phyloP scores from a whole-genome alignment of 306 rosid species.

The Lathyrus tuberosus region DNA sequence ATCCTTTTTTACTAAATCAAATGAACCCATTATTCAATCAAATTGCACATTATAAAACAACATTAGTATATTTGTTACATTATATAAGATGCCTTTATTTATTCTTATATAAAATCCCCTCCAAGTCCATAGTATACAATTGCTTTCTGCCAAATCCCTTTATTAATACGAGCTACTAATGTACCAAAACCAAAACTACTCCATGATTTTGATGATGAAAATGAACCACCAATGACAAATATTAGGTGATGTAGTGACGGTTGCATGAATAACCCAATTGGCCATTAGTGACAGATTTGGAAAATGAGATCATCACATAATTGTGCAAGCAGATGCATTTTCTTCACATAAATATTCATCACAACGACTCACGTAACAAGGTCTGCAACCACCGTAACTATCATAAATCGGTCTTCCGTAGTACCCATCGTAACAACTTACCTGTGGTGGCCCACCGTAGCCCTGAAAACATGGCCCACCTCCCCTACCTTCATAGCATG shows the following conservation, averaged over 20 bases:
- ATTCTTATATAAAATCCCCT: no score
- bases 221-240: background rate
- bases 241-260: background rate
- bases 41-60: background rate
- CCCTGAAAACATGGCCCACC: conserved; percentile 53
- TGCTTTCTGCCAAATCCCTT: no score
- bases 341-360: conserved; percentile 56
- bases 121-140: no score
- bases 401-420: conserved; percentile 59
- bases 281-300: background rate
- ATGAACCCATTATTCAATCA: conserved; percentile 29
- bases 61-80: no score
- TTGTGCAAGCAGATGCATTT: conserved; percentile 47
- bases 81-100: no score
- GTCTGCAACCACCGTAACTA: conserved; percentile 56
- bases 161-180: conserved; percentile 2
- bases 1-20: background rate
- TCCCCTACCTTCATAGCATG: conserved; percentile 42
- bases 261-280: background rate
- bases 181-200: background rate
- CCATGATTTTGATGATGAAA: background rate
- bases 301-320: conserved; percentile 51
- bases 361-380: no score
- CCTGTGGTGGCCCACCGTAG: conserved; percentile 36
- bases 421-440: conserved; percentile 38